Conservation (phyloP, 441 rosid genomes). For the Syzygium syzygioides region DNA sequence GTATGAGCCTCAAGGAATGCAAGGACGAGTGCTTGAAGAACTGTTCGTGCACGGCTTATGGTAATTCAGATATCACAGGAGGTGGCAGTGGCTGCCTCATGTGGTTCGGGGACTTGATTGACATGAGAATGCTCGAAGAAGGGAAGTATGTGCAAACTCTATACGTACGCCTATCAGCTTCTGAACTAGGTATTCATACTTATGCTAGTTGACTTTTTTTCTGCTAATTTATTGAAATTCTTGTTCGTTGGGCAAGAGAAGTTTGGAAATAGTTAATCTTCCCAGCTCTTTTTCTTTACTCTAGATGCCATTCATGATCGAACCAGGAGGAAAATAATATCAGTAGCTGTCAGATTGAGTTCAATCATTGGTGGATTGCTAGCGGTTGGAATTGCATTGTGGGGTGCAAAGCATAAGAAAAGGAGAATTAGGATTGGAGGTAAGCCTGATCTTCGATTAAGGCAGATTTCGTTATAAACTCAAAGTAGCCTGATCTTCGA, state of each 20-base stretch:
- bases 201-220: not conserved
- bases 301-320: not conserved
- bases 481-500: not conserved
- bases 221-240: not conserved
- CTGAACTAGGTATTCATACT: not conserved
- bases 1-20: not conserved
- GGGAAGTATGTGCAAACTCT: not conserved
- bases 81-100: not conserved
- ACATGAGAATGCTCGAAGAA: not conserved
- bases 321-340: not conserved
- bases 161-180: not conserved
- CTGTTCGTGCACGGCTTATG: constrained; percentile 12
- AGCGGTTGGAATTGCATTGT: not conserved
- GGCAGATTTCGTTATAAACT: not conserved
- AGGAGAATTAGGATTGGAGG: not conserved
- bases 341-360: not conserved
- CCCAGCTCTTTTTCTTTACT: not conserved
- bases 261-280: not conserved
- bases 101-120: not conserved
- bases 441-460: not conserved
- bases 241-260: not conserved
- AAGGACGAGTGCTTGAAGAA: not conserved
- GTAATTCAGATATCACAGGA: not conserved
- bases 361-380: not conserved
- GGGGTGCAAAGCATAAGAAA: not conserved